Percentiles rank a stretch among this genome's conserved stretches.
phyloP scores from a whole-genome alignment of 2,329 filamentous ascomycete genomes.

The Blumeria graminis region DNA sequence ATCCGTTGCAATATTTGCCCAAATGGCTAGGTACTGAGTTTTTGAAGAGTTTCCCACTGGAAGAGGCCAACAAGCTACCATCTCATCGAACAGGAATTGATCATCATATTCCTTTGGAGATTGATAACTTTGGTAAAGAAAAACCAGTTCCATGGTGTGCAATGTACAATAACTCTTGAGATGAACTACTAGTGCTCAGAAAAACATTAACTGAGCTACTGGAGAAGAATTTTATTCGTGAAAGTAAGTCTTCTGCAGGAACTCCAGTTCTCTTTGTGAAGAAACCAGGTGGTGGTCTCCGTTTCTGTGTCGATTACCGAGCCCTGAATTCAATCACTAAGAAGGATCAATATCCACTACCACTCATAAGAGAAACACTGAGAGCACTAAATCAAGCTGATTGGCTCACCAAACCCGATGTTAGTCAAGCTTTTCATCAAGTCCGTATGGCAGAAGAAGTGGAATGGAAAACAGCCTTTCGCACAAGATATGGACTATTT shows the following conservation, averaged over 20 bases:
- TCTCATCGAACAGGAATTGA: constrained; percentile 41
- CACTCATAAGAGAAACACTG: neutral
- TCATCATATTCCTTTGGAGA: neutral
- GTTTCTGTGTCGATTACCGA: neutral
- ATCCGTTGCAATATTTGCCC: constrained; percentile 2
- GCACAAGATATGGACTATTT: neutral
- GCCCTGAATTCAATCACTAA: neutral
- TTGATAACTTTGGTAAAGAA: neutral
- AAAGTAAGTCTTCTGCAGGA: neutral
- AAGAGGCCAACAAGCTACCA: constrained; percentile 27
- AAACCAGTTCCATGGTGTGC: neutral
- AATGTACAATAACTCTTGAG: neutral
- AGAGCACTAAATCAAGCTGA: neutral
- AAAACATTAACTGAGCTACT: neutral
- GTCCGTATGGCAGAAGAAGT: neutral
- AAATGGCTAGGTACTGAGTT: constrained; percentile 11
- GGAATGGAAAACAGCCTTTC: neutral
- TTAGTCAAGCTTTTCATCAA: neutral
- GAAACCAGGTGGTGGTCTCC: neutral
- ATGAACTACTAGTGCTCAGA: neutral
- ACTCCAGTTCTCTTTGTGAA: neutral
- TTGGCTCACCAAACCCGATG: neutral
- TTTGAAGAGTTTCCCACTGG: constrained; percentile 18
- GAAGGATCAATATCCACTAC: constrained; percentile 1
- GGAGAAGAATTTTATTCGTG: neutral